Percentiles rank a stretch among this genome's conserved stretches.
phyloP scores from a whole-genome alignment of 345 rosid genomes.

The Gossypioides kirkii region DNA sequence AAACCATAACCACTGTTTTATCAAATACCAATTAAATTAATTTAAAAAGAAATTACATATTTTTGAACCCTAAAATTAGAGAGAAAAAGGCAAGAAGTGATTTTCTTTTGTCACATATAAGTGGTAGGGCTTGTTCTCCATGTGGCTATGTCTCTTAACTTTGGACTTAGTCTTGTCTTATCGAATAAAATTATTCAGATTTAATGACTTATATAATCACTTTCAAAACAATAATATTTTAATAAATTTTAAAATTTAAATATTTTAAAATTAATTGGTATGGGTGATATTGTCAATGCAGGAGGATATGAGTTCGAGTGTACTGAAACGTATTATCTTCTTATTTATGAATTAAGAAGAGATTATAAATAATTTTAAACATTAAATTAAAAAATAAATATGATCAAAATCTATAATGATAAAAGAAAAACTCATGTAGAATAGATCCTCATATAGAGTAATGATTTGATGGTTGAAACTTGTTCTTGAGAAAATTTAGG shows the following conservation, averaged over 20 bases:
- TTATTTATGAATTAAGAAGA: too few species aligned
- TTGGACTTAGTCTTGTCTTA: background rate
- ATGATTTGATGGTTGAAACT: background rate
- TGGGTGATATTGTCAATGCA: fast-evolving
- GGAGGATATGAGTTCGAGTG: fast-evolving
- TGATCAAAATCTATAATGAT: too few species aligned
- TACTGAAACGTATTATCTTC: fast-evolving
- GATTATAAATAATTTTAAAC: too few species aligned
- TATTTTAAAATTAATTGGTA: too few species aligned
- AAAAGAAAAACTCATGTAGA: too few species aligned
- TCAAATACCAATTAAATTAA: background rate
- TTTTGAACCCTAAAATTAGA: background rate
- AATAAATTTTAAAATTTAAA: background rate
- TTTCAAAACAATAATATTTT: too few species aligned
- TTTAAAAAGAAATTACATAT: background rate
- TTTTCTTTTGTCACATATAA: background rate
- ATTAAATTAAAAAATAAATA: too few species aligned
- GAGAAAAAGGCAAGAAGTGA: background rate
- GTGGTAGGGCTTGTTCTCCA: background rate
- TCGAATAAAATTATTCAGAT: background rate
- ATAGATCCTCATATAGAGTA: too few species aligned
- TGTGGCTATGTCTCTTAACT: background rate
- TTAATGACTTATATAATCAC: background rate
- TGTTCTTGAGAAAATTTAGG: background rate
- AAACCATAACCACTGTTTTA: background rate